A percentile compares a stretch with the other conserved stretches of the same genome.
Evolutionary conservation across 2,329 filamentous ascomycete genomes (phyloP).

Genomic region (Pseudogymnoascus sp.): DNA sequence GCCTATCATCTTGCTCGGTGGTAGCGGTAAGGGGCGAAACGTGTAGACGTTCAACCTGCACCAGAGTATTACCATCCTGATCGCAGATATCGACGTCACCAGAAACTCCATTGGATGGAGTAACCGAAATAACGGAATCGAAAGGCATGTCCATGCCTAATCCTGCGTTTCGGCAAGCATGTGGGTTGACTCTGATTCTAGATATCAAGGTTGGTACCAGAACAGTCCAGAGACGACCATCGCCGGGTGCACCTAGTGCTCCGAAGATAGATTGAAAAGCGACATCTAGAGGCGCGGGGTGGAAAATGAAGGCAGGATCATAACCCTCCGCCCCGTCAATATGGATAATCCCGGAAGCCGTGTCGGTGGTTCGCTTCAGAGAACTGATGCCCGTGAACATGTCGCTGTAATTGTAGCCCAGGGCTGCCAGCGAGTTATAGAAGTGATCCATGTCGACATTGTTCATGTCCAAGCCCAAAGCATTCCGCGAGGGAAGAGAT

Average conservation of each 20-base stretch:
- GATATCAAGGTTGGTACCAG: conserved; percentile 21
- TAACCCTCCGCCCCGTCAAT: not conserved
- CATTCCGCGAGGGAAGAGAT: not conserved
- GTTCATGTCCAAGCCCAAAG: not conserved
- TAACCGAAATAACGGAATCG: not conserved
- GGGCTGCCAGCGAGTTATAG: not conserved
- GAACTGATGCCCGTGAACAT: conserved; percentile 5
- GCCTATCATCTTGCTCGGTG: conserved; percentile 11
- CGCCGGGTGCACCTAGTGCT: conserved; percentile 18
- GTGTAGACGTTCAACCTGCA: conserved; percentile 10
- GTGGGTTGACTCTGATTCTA: conserved; percentile 20
- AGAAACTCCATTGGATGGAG: not conserved
- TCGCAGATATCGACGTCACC: conserved; percentile 10
- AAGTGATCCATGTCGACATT: not conserved
- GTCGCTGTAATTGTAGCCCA: not conserved
- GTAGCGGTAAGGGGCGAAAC: conserved; percentile 8
- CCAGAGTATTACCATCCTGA: conserved; percentile 11
- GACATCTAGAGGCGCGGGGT: conserved; percentile 11
- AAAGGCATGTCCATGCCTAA: not conserved
- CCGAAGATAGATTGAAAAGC: conserved; percentile 31
- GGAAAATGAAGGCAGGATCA: not conserved
- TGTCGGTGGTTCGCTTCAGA: conserved; percentile 13
- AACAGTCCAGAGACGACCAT: conserved; percentile 19
- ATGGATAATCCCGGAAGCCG: conserved; percentile 11
- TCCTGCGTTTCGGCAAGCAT: not conserved